Evolutionary conservation across 495 filamentous ascomycete genomes (phyloP).

Genomic region (Aspergillus diversus): DNA sequence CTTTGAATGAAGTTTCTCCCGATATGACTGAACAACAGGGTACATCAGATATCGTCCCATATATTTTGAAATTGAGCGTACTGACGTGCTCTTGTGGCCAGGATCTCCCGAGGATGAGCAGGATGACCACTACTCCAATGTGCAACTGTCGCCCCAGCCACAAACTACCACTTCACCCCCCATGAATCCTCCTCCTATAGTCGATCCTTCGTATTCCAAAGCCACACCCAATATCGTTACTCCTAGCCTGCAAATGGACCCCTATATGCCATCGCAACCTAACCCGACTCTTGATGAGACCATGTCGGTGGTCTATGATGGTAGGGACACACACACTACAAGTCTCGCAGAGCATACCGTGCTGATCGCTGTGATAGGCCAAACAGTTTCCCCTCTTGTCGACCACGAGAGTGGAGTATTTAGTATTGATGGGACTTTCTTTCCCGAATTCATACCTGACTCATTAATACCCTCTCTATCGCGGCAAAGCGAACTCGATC

Average conservation of each 20-base stretch:
- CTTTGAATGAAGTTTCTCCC: conserved; percentile 26
- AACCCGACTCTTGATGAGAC: conserved; percentile 16
- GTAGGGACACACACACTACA: conserved; percentile 15
- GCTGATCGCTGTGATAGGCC: conserved; percentile 2
- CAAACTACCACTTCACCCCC: conserved; percentile 7
- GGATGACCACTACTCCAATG: conserved; percentile 1
- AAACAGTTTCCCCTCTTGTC: conserved; percentile 29
- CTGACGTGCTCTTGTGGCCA: neutral
- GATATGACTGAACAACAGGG: conserved; percentile 32
- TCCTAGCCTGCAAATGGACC: conserved; percentile 37
- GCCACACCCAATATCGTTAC: neutral
- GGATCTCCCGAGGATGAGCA: conserved; percentile 1
- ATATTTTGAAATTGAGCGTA: neutral
- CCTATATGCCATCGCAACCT: conserved; percentile 14
- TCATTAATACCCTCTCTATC: conserved; percentile 34
- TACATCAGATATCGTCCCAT: conserved; percentile 8
- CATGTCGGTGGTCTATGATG: conserved; percentile 26
- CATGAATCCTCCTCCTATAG: neutral
- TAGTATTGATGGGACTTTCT: conserved; percentile 40
- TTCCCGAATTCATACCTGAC: conserved; percentile 41
- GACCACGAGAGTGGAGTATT: conserved; percentile 41
- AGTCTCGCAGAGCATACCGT: neutral
- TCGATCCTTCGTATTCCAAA: neutral
- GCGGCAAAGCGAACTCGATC: conserved; percentile 34
- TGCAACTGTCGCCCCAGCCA: neutral